A percentile compares a stretch with the other conserved stretches of the same genome.
These are phyloP conservation scores for Blastobotrys proliferans DNA, from an alignment of 1,139 yeast species.

Conservation along the genomic window DNA sequence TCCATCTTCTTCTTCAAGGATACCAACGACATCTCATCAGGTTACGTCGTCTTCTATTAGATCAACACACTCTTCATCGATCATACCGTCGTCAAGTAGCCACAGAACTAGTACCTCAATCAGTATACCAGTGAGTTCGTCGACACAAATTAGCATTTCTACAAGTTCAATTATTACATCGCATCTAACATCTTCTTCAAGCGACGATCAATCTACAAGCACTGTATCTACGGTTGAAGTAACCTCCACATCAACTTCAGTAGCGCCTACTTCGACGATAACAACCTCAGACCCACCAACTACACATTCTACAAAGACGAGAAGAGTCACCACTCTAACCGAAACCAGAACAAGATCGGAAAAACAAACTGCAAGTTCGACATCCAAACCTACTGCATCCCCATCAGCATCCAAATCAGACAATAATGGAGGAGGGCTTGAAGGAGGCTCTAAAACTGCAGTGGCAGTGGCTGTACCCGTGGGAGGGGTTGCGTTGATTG, in stretches of 20 bases:
- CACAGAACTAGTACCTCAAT: no score
- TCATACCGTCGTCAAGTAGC: no score
- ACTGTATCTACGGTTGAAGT: no score
- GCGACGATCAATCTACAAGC: no score
- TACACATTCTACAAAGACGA: background rate
- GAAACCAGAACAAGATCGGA: constrained; percentile 1
- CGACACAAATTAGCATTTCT: no score
- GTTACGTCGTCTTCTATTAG: no score
- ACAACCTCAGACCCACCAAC: background rate
- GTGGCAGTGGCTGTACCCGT: constrained; percentile 20
- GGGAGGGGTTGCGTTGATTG: constrained; percentile 14
- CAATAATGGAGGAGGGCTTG: constrained; percentile 12
- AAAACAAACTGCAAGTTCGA: background rate
- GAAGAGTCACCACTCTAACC: background rate
- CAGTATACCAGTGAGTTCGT: no score
- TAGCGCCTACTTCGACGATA: constrained; percentile 1
- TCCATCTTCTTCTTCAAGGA: no score
- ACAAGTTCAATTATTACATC: no score
- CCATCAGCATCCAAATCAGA: background rate
- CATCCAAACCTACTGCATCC: background rate
- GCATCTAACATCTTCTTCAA: no score
- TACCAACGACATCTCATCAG: no score
- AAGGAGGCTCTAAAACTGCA: constrained; percentile 18
- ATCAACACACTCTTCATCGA: no score
- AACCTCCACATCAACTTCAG: constrained; percentile 1